phyloP scores from a whole-genome alignment of 192 early-diverging fungal genomes.

The Coemansia sp. region DNA sequence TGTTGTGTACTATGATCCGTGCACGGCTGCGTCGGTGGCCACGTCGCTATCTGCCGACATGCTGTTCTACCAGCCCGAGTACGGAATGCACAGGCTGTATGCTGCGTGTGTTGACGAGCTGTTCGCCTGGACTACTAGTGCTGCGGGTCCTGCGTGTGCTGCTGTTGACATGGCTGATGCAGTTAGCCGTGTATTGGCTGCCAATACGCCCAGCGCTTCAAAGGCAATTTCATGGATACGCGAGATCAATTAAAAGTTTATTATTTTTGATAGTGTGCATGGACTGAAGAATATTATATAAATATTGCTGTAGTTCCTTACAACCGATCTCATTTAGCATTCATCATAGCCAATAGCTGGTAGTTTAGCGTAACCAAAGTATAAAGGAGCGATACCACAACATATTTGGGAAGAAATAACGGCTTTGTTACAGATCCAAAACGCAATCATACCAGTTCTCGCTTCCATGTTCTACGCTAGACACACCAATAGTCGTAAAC shows the following conservation, averaged over 20 bases:
- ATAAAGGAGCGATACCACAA: no score
- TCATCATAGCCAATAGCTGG: no score
- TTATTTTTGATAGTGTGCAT: background rate
- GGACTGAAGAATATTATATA: no score
- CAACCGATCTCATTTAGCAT: no score
- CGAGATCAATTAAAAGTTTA: background rate
- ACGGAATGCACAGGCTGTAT: background rate
- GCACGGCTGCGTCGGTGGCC: constrained; percentile 11
- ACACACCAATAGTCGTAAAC: constrained; percentile 57
- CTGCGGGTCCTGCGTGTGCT: background rate
- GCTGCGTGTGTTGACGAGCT: constrained; percentile 15
- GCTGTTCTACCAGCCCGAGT: constrained; percentile 9
- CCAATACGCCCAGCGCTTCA: constrained; percentile 4
- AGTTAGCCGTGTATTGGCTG: constrained; percentile 16
- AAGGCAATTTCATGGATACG: constrained; percentile 23
- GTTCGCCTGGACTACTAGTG: constrained; percentile 12
- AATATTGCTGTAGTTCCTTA: no score
- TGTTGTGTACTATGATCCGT: constrained; percentile 15
- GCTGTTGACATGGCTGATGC: constrained; percentile 8
- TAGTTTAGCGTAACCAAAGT: no score
- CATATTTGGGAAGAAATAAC: no score
- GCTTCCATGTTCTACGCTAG: constrained; percentile 60
- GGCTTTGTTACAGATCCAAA: constrained; percentile 17
- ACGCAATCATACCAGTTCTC: constrained; percentile 50
- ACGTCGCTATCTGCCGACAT: constrained; percentile 12